Evolutionary conservation across 2,329 filamentous ascomycete genomes (phyloP).

Genomic region (Aureobasidium vineae): DNA sequence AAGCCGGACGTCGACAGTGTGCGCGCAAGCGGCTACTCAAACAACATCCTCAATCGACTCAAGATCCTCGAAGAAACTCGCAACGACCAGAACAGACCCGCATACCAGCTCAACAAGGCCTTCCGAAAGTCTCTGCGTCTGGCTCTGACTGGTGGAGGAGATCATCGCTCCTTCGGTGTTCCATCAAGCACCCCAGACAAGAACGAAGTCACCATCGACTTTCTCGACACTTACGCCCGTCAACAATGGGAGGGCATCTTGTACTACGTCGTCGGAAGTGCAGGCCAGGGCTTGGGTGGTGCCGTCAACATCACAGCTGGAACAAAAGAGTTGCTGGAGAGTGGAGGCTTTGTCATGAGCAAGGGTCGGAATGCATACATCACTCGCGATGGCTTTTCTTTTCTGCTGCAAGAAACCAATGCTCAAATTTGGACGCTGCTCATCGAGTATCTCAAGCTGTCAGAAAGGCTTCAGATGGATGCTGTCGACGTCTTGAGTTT

Average conservation of each 20-base stretch:
- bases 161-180: constrained; percentile 87
- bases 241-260: constrained; percentile 94
- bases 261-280: constrained; percentile 87
- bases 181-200: constrained; percentile 66
- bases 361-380: constrained; percentile 61
- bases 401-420: constrained; percentile 90
- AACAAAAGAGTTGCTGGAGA: constrained; percentile 79
- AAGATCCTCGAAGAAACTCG: constrained; percentile 70
- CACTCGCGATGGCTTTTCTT: constrained; percentile 90
- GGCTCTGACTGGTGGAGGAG: constrained; percentile 81
- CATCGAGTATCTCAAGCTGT: constrained; percentile 87
- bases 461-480: constrained; percentile 67
- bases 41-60: constrained; percentile 78
- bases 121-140: constrained; percentile 82
- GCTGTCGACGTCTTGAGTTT: constrained; percentile 94
- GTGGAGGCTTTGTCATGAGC: constrained; percentile 73
- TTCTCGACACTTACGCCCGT: constrained; percentile 81
- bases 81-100: constrained; percentile 59
- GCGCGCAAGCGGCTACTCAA: constrained; percentile 72
- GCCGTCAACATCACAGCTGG: constrained; percentile 57
- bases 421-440: constrained; percentile 96
- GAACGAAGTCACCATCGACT: constrained; percentile 63
- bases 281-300: constrained; percentile 55
- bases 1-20: constrained; percentile 54
- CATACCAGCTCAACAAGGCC: constrained; percentile 73